Evolutionary conservation across 2,329 filamentous ascomycete species (phyloP).

Genomic region (Ophiostoma montium): DNA sequence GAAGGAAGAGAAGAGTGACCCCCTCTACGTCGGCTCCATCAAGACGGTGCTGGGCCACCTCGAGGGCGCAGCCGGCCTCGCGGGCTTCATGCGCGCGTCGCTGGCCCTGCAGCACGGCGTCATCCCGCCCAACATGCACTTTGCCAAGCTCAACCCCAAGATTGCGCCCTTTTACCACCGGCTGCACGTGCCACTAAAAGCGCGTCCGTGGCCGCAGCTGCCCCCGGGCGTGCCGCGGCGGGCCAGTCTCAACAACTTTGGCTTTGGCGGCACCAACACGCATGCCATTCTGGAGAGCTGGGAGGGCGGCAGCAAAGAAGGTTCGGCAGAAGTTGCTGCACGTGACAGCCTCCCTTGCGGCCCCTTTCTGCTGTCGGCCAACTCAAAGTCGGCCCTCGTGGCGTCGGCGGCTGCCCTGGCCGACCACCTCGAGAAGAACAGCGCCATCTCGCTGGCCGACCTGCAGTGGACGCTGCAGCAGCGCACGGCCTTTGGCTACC

Average conservation of each 20-base stretch:
- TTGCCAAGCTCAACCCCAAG: slow-evolving; percentile 25
- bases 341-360: neutral
- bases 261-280: slow-evolving; percentile 30
- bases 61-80: slow-evolving; percentile 34
- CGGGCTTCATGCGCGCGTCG: slow-evolving; percentile 31
- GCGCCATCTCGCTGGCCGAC: slow-evolving; percentile 4
- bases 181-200: slow-evolving; percentile 21
- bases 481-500: slow-evolving; percentile 21
- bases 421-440: slow-evolving; percentile 17
- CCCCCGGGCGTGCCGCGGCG: slow-evolving; percentile 24
- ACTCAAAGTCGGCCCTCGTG: slow-evolving; percentile 21
- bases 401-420: slow-evolving; percentile 17
- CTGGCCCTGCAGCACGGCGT: slow-evolving; percentile 25
- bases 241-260: slow-evolving; percentile 31
- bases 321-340: neutral
- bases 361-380: slow-evolving; percentile 26
- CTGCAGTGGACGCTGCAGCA: slow-evolving; percentile 22
- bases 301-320: slow-evolving; percentile 2
- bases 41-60: slow-evolving; percentile 35
- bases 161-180: slow-evolving; percentile 23
- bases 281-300: slow-evolving; percentile 30
- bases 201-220: slow-evolving; percentile 22
- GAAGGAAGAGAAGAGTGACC: too few species aligned
- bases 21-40: slow-evolving; percentile 26
- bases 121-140: slow-evolving; percentile 30